Conservation (phyloP, 2,329 filamentous ascomycete species). For the Fusarium compactum region DNA sequence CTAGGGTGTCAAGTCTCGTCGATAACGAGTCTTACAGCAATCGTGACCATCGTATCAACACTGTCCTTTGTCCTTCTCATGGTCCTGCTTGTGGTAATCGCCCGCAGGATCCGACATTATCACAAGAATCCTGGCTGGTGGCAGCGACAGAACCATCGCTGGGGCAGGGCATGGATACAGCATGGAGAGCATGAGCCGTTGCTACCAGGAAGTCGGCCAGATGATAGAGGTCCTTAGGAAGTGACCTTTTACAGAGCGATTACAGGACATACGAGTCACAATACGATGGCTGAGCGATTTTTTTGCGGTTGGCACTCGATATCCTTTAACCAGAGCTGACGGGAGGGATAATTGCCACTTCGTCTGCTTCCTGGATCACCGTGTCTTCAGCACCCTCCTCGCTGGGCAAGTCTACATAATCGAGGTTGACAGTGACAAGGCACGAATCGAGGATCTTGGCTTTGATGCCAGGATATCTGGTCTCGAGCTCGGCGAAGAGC, state of each 20-base stretch:
- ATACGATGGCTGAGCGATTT: conserved; percentile 12
- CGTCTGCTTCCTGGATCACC: conserved; percentile 78
- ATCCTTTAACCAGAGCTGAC: conserved; percentile 80
- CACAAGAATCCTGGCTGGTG: conserved; percentile 40
- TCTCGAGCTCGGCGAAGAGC: conserved; percentile 76
- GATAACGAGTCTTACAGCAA: conserved; percentile 50
- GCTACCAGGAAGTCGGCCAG: conserved; percentile 34
- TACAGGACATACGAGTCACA: conserved; percentile 21
- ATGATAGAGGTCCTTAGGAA: conserved; percentile 8
- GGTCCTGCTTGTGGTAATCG: conserved; percentile 37
- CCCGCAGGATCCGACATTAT: conserved; percentile 40
- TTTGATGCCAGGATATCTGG: conserved; percentile 76
- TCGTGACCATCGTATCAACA: conserved; percentile 48
- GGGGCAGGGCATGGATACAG: conserved; percentile 28
- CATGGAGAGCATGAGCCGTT: conserved; percentile 51
- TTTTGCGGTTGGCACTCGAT: conserved; percentile 29
- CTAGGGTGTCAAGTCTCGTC: conserved; percentile 54
- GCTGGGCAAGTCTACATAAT: conserved; percentile 79
- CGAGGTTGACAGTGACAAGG: conserved; percentile 82
- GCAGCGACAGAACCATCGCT: conserved; percentile 19
- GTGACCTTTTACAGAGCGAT: conserved; percentile 2
- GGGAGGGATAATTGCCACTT: conserved; percentile 88
- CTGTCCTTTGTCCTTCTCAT: conserved; percentile 45
- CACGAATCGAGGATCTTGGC: conserved; percentile 77
- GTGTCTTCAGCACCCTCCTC: conserved; percentile 55